Conservation (phyloP, 1,284 basidiomycete genomes). For the Puccinia novopanici region DNA sequence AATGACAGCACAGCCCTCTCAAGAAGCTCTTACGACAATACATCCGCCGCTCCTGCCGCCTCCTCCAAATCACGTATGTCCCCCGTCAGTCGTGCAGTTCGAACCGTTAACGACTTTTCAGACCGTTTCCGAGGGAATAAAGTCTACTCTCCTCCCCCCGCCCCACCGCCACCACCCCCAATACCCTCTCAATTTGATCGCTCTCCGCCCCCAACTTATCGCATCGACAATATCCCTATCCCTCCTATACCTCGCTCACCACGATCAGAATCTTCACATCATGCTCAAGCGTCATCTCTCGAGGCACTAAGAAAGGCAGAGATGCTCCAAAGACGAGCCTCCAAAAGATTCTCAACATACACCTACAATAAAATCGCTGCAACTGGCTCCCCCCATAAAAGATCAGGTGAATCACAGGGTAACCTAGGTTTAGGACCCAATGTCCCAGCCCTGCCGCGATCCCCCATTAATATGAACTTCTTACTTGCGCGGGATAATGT, state of each 20-base stretch:
- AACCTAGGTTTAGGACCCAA: constrained; percentile 23
- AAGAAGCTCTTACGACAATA: constrained; percentile 53
- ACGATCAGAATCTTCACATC: constrained; percentile 33
- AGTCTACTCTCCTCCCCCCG: constrained; percentile 16
- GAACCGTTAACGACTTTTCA: constrained; percentile 46
- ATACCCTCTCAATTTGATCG: constrained; percentile 28
- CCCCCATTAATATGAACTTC: constrained; percentile 28
- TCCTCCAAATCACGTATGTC: constrained; percentile 35
- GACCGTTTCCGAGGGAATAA: constrained; percentile 44
- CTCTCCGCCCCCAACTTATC: constrained; percentile 48
- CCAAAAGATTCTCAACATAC: constrained; percentile 94
- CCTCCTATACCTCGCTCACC: constrained; percentile 53
- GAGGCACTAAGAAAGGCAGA: constrained; percentile 85
- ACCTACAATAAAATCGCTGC: constrained; percentile 89
- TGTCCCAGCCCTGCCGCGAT: constrained; percentile 42
- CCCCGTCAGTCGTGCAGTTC: constrained; percentile 50
- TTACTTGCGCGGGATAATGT: constrained; percentile 33
- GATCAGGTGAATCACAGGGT: constrained; percentile 14
- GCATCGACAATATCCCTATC: constrained; percentile 53
- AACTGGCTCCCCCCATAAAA: constrained; percentile 50
- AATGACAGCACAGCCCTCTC: constrained; percentile 59
- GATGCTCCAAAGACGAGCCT: constrained; percentile 83
- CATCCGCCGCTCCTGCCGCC: constrained; percentile 25
- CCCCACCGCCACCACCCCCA: constrained; percentile 52
- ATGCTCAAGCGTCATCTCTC: constrained; percentile 68